Base-by-base conservation (phyloP, 768 basidiomycete genomes). In the Cantharellus anzutake region DNA sequence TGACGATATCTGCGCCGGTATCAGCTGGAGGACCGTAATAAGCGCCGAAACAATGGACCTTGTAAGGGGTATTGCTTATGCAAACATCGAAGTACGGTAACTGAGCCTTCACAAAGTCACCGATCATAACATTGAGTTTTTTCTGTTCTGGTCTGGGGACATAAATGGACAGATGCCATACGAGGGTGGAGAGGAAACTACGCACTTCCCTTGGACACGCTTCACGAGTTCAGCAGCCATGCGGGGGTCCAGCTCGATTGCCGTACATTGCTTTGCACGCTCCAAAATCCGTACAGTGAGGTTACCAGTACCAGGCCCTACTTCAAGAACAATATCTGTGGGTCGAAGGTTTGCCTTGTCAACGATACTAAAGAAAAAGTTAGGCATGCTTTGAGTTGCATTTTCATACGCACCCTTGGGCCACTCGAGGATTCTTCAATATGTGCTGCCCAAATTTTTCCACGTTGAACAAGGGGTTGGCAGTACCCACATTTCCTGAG, bases 181-280 rank as follows among this genome's bases (percentile, higher is more conserved):
- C 5, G 16, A 41, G 16, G 34, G 57, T 37, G 35, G 39, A 39
- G 20, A 56, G 48, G 52, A 55, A 55, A 37, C 11, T 5, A 83
- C 93, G 73, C 71, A 97, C 94, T 84, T 96, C 74, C 94, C 96
- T 77, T 97, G 86, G 4, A 98, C 92, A 56, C 96, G 82, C 70
- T 99, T 99, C 50, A 87, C 85, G 57, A 98, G 79, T 70, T 98
- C 96, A 16, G 93, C 92, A 11, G 96, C 94, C 94, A 98, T 97
- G 14, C 96, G 82, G 64, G 96, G 96, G 68, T 98, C 96, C 85
- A 91, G 89, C 72, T 99, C 96, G 34, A 98, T 82, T 1, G 93
- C 94, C 0, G 87, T 89, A 37, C 89, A 85, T 72, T 86, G 84
- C 69, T 92, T 91, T 59, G 87, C 86, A 70, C 91, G 85, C 67